Conservation (phyloP, 495 filamentous ascomycete species). For the Aspergillus panamensis region DNA sequence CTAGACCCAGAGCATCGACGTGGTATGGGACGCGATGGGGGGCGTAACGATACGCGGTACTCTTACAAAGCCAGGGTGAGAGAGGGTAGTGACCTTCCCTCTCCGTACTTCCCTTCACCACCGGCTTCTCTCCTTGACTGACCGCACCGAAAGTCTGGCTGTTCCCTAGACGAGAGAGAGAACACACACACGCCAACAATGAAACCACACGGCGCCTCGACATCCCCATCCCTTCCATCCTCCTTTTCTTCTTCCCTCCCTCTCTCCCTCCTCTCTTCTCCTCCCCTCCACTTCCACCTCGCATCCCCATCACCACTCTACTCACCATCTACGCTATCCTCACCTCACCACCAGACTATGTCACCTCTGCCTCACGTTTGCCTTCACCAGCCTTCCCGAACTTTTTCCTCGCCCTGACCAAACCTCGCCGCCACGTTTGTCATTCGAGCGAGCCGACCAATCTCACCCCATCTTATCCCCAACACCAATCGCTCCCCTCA, state of each 20-base stretch:
- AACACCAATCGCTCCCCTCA: conserved; percentile 14
- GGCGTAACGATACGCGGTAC: conserved; percentile 2
- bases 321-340: conserved; percentile 15
- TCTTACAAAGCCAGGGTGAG: neutral
- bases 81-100: neutral
- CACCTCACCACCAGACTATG: conserved; percentile 30
- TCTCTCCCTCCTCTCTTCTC: conserved; percentile 18
- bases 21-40: neutral
- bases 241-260: conserved; percentile 21
- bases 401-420: conserved; percentile 28
- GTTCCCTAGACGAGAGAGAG: conserved; percentile 26
- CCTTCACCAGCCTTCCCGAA: conserved; percentile 23
- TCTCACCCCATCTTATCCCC: conserved; percentile 16
- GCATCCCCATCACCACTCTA: conserved; percentile 22
- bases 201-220: conserved; percentile 26
- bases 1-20: neutral
- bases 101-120: conserved; percentile 8
- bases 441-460: conserved; percentile 11
- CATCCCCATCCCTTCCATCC: conserved; percentile 29
- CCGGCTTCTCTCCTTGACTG: conserved; percentile 22
- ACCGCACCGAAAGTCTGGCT: conserved; percentile 26
- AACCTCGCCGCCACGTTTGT: conserved; percentile 21
- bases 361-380: conserved; percentile 26
- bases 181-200: conserved; percentile 30
- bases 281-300: conserved; percentile 14